Base-by-base conservation (phyloP, 2,329 filamentous ascomycete species). In the Fusarium pilosicola region DNA sequence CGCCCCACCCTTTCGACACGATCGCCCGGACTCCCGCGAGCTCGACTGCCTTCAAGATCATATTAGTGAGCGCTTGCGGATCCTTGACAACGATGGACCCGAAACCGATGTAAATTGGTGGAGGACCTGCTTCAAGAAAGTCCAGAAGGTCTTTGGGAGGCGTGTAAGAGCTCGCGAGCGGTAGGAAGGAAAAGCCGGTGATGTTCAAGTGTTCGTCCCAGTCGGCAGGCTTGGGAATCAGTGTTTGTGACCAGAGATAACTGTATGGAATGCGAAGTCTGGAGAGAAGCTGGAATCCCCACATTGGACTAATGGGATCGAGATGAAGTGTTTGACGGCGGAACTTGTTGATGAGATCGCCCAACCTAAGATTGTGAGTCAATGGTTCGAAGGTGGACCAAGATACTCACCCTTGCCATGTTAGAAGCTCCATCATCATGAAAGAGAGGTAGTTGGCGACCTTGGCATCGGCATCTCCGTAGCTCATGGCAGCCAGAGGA, bases 281-380 rank as follows among this genome's bases (percentile, higher is more conserved):
- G 24, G 88, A 85, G 6, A 92, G 81, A 80, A 93, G 88, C 18
- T 89, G 89, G 17, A 91, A 91, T 17, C 90, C 92, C 84, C 89
- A 92, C 70, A 93, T 86, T 17, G 90, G 85, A 73, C 89, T 91
- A 62, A 94, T 85, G 0, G 89, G 86, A 64, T 93, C 92, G 2
- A 94, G 82, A 11, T 87, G 86, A 1, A 94, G 84, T 34, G 84
- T 88, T 51, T 88, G 86, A 65, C 88, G 87, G 36, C 92, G 87
- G 76, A 93, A 93, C 30, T 87, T 87, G 75, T 94, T 94, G 80
- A 94, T 92, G 9, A 94, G 79, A 76, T 94, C 92, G 12, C 92
- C 92, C 4, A 94, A 82, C 7, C 74, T 78, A 26, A 3, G 10
- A 18, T n/a, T 32, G 24, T 58, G 18, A 52, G 46, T 32, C 22